Evolutionary conservation across 2,329 filamentous ascomycete species (phyloP), one percentile per base, ranked within the genome.

Genomic region (Fusarium nurragi): DNA sequence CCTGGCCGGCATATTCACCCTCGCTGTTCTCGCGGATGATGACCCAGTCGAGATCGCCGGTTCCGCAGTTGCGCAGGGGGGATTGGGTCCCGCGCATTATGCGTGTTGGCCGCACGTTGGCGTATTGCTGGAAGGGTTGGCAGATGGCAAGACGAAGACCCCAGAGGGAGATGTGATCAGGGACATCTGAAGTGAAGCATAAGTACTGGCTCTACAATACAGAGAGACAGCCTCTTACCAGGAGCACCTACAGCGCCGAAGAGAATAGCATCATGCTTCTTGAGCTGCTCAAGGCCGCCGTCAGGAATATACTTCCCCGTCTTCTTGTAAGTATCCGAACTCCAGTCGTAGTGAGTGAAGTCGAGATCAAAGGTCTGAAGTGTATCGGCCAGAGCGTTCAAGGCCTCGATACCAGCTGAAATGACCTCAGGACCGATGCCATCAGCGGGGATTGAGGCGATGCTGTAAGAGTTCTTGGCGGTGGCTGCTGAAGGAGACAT

Each of bases 11-110:
- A 61, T 90, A 89, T 68, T 90, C 87, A 49, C 87, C 87, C 65
- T 90, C 87, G 23, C 84, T 87, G 74, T 89, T 90, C 76, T 90
- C 87, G 22, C 87, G 85, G 37, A 90, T 77, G 51, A 90, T 88
- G 11, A 89, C 85, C 86, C 87, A 89, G 75, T 90, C 85, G 0
- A 89, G 76, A 49, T 88, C 84, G 1, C 84, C 84, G 0, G 79
- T 76, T 61, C 78, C 75, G 70, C 84, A 77, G 73, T 85, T 80
- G 19, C 76, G 73, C 1, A 89, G 77, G 0, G 87, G 86, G 0
- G 86, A 88, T 53, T 83, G 77, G 0, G 84, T 87, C 16, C 87
- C 87, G 10, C 80, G 80, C 56, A 89, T 83, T n/a, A 88, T 83
- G 18, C 83, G 83, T 3, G 85, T 88, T 0, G 87, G 88, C 3